These are phyloP conservation scores for Polytrichum commune DNA, from an alignment of 225 moss, liverwort and hornwort species.

Conservation along the genomic window DNA sequence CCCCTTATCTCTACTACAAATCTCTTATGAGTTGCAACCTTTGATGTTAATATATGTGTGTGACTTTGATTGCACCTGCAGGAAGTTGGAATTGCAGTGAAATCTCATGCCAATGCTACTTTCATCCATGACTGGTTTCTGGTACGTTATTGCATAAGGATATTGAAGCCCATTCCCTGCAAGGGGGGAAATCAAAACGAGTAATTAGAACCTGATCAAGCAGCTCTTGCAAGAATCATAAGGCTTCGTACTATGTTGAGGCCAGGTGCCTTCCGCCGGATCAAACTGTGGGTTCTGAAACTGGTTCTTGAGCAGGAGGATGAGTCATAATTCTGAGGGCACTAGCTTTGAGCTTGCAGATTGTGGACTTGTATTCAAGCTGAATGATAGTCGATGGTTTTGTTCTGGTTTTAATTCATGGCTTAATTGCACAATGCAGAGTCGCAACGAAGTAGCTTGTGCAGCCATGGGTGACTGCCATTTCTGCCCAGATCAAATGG, in stretches of 20 bases:
- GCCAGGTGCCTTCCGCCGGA: background rate
- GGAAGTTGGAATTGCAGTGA: slow-evolving; percentile 7
- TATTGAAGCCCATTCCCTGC: too few relatives aligned
- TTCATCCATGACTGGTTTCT: slow-evolving; percentile 8
- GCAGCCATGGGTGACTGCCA: background rate
- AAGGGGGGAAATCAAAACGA: too few relatives aligned
- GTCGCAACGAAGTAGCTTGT: background rate
- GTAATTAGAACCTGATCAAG: too few relatives aligned
- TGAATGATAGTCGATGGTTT: too few relatives aligned
- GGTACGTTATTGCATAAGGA: background rate
- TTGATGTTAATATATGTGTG: background rate
- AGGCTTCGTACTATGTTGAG: too few relatives aligned
- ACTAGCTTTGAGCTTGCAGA: background rate
- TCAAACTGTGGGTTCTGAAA: background rate
- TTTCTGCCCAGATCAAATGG: background rate
- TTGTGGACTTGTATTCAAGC: too few relatives aligned
- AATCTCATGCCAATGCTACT: slow-evolving; percentile 13
- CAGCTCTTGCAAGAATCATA: too few relatives aligned
- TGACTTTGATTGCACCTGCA: background rate
- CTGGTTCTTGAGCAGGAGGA: background rate
- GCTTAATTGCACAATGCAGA: background rate
- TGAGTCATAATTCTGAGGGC: background rate
- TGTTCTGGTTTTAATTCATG: too few relatives aligned
- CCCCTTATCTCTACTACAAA: background rate
- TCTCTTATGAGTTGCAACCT: too few relatives aligned